These are phyloP conservation scores for Cercospora janseana DNA, from an alignment of 2,329 filamentous ascomycete species.

Conservation along the genomic window DNA sequence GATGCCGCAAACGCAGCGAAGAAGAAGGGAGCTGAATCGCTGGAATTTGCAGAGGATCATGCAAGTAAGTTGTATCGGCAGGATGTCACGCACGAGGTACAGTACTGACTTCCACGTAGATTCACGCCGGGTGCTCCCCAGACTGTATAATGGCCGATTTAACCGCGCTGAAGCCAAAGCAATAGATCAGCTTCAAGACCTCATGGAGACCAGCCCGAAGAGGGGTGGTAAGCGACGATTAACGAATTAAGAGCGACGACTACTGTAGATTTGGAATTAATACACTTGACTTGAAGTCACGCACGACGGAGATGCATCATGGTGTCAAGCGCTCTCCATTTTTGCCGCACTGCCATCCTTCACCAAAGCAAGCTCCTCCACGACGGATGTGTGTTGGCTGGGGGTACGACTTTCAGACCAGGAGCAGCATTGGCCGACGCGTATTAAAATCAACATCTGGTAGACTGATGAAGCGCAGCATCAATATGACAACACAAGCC, in stretches of 20 bases:
- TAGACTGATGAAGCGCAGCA: too few species aligned
- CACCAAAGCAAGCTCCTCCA: too few species aligned
- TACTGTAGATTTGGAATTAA: constrained; percentile 4
- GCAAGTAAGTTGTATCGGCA: constrained; percentile 59
- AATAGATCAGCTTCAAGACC: constrained; percentile 39
- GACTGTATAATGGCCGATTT: constrained; percentile 62
- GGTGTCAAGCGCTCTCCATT: too few species aligned
- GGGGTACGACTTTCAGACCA: too few species aligned
- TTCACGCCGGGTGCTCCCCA: constrained; percentile 59
- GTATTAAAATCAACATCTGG: too few species aligned
- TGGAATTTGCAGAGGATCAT: constrained; percentile 74
- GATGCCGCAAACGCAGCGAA: constrained; percentile 68
- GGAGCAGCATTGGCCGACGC: too few species aligned
- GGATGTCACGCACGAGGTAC: not conserved
- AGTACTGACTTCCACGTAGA: constrained; percentile 29
- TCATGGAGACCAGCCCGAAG: constrained; percentile 34
- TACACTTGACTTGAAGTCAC: too few species aligned
- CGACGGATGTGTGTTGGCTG: too few species aligned
- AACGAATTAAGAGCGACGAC: constrained; percentile 14
- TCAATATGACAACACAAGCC: too few species aligned
- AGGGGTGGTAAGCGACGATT: constrained; percentile 12
- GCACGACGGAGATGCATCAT: not conserved
- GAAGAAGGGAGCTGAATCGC: constrained; percentile 65
- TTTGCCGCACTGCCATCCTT: too few species aligned
- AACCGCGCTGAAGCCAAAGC: constrained; percentile 59